Conservation (phyloP, 148 eudicot genomes). For the Chenopodium quinoa region DNA sequence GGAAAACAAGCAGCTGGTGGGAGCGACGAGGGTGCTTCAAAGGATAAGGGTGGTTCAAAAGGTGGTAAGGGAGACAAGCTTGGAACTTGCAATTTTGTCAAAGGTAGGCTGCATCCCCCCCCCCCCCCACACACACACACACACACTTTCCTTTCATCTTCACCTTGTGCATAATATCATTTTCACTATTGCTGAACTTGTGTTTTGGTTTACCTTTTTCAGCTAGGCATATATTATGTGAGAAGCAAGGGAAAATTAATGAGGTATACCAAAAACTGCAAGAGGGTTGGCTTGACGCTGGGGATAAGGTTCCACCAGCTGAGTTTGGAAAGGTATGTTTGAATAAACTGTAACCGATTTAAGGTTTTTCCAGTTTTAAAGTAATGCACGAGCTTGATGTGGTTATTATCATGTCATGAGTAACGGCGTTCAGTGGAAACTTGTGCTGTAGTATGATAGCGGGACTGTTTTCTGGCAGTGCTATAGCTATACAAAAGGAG, state of each 20-base stretch:
- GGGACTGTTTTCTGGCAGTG: background rate
- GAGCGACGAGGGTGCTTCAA: slow-evolving; percentile 66
- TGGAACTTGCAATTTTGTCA: slow-evolving; percentile 94
- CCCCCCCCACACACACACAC: no score
- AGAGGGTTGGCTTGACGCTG: slow-evolving; percentile 88
- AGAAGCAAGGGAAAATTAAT: slow-evolving; percentile 95
- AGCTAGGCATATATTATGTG: slow-evolving; percentile 96
- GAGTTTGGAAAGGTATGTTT: slow-evolving; percentile 90
- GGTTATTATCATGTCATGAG: background rate
- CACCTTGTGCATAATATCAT: background rate
- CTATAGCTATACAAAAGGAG: background rate
- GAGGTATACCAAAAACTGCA: slow-evolving; percentile 96
- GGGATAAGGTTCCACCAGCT: slow-evolving; percentile 98
- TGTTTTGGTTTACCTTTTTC: slow-evolving; percentile 17
- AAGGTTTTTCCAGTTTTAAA: background rate
- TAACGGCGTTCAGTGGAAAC: background rate
- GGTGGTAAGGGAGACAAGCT: slow-evolving; percentile 90
- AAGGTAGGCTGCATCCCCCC: slow-evolving; percentile 45
- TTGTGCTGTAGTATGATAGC: background rate
- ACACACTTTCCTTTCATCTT: background rate
- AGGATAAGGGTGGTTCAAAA: slow-evolving; percentile 67
- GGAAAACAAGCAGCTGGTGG: slow-evolving; percentile 74
- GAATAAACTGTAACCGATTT: background rate
- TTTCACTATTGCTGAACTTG: background rate
- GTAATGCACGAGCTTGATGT: background rate